Conservation (phyloP, 345 rosid species). For the Syzygium jambos region DNA sequence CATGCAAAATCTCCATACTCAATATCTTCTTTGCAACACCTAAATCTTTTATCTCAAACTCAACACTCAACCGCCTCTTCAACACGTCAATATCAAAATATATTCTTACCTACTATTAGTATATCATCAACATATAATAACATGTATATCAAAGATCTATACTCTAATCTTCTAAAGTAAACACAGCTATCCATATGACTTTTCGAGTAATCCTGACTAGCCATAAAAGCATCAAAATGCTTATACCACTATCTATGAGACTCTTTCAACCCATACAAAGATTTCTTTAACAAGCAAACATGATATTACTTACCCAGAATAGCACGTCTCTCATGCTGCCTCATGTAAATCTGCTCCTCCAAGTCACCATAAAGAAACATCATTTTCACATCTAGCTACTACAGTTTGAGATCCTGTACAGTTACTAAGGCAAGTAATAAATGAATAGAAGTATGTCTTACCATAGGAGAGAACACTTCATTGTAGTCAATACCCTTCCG, state of each 20-base stretch:
- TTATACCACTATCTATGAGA: background rate
- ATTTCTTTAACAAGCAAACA: background rate
- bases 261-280: rapidly evolving
- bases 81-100: background rate
- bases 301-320: background rate
- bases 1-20: too few species aligned
- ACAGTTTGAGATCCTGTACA: background rate
- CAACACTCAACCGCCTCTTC: background rate
- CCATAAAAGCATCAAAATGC: background rate
- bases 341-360: background rate
- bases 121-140: too few species aligned
- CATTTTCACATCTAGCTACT: too few species aligned
- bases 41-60: background rate
- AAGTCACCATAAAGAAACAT: rapidly evolving
- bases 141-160: rapidly evolving
- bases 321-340: background rate
- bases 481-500: too few species aligned
- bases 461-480: too few species aligned
- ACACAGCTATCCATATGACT: too few species aligned
- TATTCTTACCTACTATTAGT: too few species aligned
- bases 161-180: background rate
- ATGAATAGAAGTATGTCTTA: background rate
- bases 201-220: background rate
- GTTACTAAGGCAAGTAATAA: too few species aligned
- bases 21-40: too few species aligned